Base-by-base conservation (phyloP, 257 asterid genomes). In the Plectranthus barbatus region DNA sequence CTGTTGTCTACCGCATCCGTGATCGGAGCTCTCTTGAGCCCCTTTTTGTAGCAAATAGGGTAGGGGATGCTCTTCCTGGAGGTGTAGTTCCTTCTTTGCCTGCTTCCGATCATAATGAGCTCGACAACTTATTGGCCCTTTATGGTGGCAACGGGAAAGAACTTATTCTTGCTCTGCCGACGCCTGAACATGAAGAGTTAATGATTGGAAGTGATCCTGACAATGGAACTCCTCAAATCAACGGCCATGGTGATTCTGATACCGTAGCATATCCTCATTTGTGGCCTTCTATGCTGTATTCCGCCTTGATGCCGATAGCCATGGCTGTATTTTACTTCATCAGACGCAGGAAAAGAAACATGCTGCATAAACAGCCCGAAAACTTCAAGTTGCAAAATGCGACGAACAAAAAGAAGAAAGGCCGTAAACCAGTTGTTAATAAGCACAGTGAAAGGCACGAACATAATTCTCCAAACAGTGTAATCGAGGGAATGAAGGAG, bases 1-100 rank as follows among this genome's bases (percentile, higher is more conserved):
- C 89, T 5, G 62, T 65, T 34, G 95, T 90, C 56, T 78, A 80
- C 66, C 88, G 86, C 11, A 44, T 87, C 19, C 88, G 86, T 50
- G 85, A 84, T 62, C 87, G 71, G 33, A 75, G 74, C 66, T 83
- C 91, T 23, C 68, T 81, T 7, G 84, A 80, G 52, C 77, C 81
- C 24, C 78, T 82, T 65, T 74, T 87, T 29, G 20, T 65, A 44
- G 74, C 70, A 41, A 75, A 69, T 49, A 52, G 68, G 71, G 71
- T 70, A 39, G 72, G 72, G 53, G 81, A 66, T 61, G 76, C 83
- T 73, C 81, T 75, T 71, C 84, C 85, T 26, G 90, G 89, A 48
- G 77, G 71, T 17, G 61, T 24, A 21, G 31, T 36, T 58, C 83
- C 74, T 66, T 71, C 90, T 62, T 66, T 89, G 73, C 88, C 96